A percentile compares a stretch with the other conserved stretches of the same genome.
These are phyloP conservation scores for Leucocoprinus gongylophorus DNA, from an alignment of 1,284 basidiomycete genomes.

Conservation along the genomic window DNA sequence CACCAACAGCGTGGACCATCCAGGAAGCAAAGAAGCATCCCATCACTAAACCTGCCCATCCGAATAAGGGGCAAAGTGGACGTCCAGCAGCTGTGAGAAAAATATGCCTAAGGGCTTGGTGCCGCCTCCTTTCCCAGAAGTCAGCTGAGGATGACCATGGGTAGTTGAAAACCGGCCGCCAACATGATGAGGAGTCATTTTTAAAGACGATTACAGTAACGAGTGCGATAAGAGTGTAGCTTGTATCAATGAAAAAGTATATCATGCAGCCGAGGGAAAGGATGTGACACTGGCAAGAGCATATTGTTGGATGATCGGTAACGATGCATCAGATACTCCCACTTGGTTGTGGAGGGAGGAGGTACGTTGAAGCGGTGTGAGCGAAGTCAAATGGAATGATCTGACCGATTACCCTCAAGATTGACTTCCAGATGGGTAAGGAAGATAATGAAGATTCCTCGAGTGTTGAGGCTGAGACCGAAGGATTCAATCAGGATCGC, in stretches of 20 bases:
- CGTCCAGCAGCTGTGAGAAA: slow-evolving; percentile 17
- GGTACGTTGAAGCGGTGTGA: background rate
- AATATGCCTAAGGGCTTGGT: slow-evolving; percentile 26
- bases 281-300: background rate
- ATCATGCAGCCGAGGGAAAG: background rate
- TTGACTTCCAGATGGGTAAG: slow-evolving; percentile 3
- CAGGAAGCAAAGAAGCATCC: slow-evolving; percentile 1
- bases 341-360: background rate
- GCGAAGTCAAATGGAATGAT: background rate
- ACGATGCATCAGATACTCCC: background rate
- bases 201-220: slow-evolving; percentile 11
- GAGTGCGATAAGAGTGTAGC: background rate
- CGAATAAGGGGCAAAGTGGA: background rate
- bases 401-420: background rate
- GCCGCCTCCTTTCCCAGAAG: slow-evolving; percentile 31
- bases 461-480: background rate
- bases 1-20: background rate
- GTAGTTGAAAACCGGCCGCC: slow-evolving; percentile 25
- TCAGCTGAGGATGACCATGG: slow-evolving; percentile 26
- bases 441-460: background rate
- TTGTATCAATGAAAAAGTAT: background rate
- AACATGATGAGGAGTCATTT: slow-evolving; percentile 22
- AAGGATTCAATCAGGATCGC: background rate
- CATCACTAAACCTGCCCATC: background rate
- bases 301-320: background rate